Percentiles rank a stretch among this genome's conserved stretches.
phyloP scores from a whole-genome alignment of 208 protist genomes.

The Trypanosoma mega region DNA sequence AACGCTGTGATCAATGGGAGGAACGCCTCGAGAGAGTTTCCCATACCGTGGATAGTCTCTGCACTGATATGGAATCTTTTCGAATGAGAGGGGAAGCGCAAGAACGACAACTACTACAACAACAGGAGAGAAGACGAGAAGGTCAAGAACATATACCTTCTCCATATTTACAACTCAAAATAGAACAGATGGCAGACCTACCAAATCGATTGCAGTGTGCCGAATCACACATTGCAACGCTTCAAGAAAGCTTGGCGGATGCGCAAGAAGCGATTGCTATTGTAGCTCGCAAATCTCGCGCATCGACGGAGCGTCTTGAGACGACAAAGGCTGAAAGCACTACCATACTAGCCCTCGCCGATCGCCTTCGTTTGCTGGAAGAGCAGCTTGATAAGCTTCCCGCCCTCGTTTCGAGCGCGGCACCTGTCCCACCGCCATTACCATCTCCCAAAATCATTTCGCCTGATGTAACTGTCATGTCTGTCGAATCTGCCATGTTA shows the following conservation, averaged over 20 bases:
- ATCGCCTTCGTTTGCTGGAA: slow-evolving; percentile 13
- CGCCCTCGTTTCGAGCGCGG: neutral
- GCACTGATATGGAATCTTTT: slow-evolving; percentile 5
- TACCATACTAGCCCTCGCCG: neutral
- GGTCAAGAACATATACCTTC: neutral
- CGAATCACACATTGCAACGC: neutral
- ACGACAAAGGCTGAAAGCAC: slow-evolving; percentile 12
- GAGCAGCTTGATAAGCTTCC: slow-evolving; percentile 9
- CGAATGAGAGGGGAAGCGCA: neutral
- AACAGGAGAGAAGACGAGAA: neutral
- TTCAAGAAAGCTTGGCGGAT: slow-evolving; percentile 13
- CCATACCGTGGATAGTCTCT: slow-evolving; percentile 14
- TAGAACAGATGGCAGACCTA: neutral
- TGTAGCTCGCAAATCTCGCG: slow-evolving; percentile 17
- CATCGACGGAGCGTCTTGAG: slow-evolving; percentile 10
- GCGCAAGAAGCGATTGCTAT: slow-evolving; percentile 20
- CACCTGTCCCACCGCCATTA: neutral
- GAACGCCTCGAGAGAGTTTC: slow-evolving; percentile 12
- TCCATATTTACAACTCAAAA: neutral
- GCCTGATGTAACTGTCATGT: slow-evolving; percentile 4
- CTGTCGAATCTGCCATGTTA: slow-evolving; percentile 24
- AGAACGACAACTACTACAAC: neutral
- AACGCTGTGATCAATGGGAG: neutral
- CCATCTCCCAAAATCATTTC: neutral
- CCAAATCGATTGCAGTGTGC: neutral